Evolutionary conservation across 441 rosid genomes (phyloP).

Genomic region (Dalechampia spathulata): DNA sequence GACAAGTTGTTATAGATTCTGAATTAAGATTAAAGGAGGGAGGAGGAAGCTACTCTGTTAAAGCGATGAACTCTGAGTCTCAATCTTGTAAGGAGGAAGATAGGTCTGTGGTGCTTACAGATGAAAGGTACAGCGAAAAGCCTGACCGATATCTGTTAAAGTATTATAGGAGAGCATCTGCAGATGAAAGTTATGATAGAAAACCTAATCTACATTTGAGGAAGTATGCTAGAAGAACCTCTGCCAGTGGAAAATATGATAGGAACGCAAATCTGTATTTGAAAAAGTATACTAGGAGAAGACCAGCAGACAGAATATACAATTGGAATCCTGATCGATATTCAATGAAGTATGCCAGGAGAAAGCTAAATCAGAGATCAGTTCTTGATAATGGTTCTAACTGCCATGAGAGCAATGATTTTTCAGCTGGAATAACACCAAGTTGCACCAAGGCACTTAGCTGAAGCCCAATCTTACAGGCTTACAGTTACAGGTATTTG

Average conservation of each 20-base stretch:
- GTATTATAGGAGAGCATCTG: slow-evolving; percentile 20
- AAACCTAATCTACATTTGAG: slow-evolving; percentile 26
- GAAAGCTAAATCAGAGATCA: slow-evolving; percentile 11
- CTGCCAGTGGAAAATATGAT: not conserved
- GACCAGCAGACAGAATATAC: slow-evolving; percentile 10
- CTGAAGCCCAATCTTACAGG: too few species aligned
- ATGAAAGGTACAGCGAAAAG: not conserved
- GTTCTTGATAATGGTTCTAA: slow-evolving; percentile 7
- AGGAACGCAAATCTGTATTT: not conserved
- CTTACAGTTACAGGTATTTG: too few species aligned
- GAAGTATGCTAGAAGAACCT: slow-evolving; percentile 3
- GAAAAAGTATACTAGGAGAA: slow-evolving; percentile 16
- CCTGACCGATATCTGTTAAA: not conserved
- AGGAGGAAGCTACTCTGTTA: slow-evolving; percentile 25
- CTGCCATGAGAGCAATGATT: too few species aligned
- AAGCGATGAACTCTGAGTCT: slow-evolving; percentile 20
- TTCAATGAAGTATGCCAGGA: slow-evolving; percentile 33
- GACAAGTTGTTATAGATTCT: slow-evolving; percentile 10
- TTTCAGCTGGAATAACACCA: too few species aligned
- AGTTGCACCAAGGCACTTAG: too few species aligned
- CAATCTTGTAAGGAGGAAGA: slow-evolving; percentile 16
- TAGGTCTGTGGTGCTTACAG: not conserved
- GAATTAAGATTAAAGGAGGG: slow-evolving; percentile 19
- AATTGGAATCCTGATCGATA: slow-evolving; percentile 23
- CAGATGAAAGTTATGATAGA: slow-evolving; percentile 9